Conservation (phyloP, 2,329 filamentous ascomycete species). For the Thielaviopsis ethacetica region DNA sequence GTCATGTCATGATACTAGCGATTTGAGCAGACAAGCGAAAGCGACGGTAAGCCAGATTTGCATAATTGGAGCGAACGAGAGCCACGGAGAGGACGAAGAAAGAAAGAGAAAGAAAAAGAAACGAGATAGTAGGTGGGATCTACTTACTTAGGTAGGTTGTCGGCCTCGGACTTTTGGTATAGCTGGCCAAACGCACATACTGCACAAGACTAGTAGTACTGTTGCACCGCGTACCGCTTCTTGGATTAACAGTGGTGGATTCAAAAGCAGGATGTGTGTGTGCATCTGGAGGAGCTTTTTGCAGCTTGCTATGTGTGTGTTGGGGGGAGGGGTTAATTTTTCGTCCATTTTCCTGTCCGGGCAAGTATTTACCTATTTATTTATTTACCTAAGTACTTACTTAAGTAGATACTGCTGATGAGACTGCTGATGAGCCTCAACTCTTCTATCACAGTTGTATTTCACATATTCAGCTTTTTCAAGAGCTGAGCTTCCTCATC, state of each 20-base stretch:
- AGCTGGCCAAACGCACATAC: background rate
- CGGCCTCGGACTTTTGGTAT: background rate
- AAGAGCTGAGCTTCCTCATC: background rate
- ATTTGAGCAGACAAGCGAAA: background rate
- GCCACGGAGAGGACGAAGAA: background rate
- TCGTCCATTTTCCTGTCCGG: too few species aligned
- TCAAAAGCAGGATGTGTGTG: background rate
- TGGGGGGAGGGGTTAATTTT: too few species aligned
- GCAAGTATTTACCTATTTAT: too few species aligned
- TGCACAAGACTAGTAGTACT: background rate
- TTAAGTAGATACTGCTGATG: too few species aligned
- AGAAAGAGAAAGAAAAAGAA: background rate
- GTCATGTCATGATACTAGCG: background rate
- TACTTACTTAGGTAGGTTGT: background rate
- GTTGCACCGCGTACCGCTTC: too few species aligned
- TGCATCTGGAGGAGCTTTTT: background rate
- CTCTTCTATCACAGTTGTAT: background rate
- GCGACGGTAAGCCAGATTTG: background rate
- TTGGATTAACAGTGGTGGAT: background rate
- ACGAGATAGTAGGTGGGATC: background rate
- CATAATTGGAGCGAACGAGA: background rate
- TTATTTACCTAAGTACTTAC: too few species aligned
- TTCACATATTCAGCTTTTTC: background rate
- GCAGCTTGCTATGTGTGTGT: background rate
- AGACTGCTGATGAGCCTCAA: background rate